Conservation (phyloP, 1,139 yeast species). For the Geotrichum macrosporum region DNA sequence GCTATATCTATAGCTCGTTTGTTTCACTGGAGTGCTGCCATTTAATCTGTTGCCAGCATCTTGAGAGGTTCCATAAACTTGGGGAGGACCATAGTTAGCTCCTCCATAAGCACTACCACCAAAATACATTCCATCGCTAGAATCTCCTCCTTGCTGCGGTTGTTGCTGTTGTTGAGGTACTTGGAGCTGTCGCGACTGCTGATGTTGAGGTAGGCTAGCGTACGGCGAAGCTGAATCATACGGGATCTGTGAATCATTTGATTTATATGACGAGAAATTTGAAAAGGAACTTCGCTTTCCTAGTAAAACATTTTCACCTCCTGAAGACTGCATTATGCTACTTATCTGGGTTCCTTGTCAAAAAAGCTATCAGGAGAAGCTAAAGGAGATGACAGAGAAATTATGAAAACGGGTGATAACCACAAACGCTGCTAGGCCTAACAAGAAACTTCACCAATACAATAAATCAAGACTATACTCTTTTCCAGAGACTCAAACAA, state of each 20-base stretch:
- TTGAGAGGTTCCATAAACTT: slow-evolving; percentile 1
- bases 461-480: too few species aligned
- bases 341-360: not conserved
- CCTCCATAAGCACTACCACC: not conserved
- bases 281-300: slow-evolving; percentile 20
- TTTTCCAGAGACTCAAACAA: too few species aligned
- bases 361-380: too few species aligned
- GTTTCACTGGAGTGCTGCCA: slow-evolving; percentile 7
- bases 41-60: too few species aligned
- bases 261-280: slow-evolving; percentile 13
- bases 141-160: slow-evolving; percentile 1
- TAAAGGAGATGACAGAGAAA: too few species aligned
- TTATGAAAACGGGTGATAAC: too few species aligned
- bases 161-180: slow-evolving; percentile 11
- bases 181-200: slow-evolving; percentile 3
- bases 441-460: too few species aligned
- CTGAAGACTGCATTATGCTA: slow-evolving; percentile 10
- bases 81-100: slow-evolving; percentile 5
- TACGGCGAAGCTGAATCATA: slow-evolving; percentile 4
- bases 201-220: slow-evolving; percentile 1
- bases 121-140: slow-evolving; percentile 4
- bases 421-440: too few species aligned
- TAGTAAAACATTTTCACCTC: slow-evolving; percentile 1
- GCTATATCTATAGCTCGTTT: slow-evolving; percentile 1
- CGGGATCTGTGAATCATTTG: not conserved